Evolutionary conservation across 2,329 filamentous ascomycete genomes (phyloP).

Genomic region (Thielaviopsis punctulata): DNA sequence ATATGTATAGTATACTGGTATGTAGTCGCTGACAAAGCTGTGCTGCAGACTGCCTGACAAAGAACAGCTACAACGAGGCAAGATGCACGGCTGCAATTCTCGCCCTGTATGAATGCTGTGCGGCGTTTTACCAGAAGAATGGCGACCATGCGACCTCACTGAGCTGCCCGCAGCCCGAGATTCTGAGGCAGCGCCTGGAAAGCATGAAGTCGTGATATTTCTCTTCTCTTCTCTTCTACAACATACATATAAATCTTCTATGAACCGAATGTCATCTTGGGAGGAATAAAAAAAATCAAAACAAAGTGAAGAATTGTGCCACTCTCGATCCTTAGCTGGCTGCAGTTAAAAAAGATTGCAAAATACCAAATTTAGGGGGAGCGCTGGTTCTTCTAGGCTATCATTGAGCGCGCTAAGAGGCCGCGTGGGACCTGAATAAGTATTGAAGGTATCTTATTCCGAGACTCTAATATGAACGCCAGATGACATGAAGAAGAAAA

Average conservation of each 20-base stretch:
- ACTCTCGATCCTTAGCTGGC: conserved; percentile 18
- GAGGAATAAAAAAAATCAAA: background rate
- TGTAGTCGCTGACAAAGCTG: conserved; percentile 58
- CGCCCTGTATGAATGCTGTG: conserved; percentile 85
- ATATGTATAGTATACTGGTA: too few relatives aligned
- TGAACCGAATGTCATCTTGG: background rate
- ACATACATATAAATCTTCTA: background rate
- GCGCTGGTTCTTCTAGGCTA: conserved; percentile 68
- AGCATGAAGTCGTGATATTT: background rate
- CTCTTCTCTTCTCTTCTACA: too few relatives aligned
- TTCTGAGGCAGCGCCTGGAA: conserved; percentile 37
- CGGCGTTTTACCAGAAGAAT: conserved; percentile 65
- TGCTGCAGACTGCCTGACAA: conserved; percentile 75
- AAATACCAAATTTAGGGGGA: conserved; percentile 54
- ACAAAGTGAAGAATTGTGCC: conserved; percentile 12
- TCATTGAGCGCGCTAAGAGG: conserved; percentile 94
- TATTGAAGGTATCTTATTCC: conserved; percentile 71
- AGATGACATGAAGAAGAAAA: conserved; percentile 52
- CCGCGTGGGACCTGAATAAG: conserved; percentile 74
- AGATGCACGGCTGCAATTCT: conserved; percentile 66
- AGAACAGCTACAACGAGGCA: conserved; percentile 69
- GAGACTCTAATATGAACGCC: conserved; percentile 99
- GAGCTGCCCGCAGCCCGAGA: conserved; percentile 69
- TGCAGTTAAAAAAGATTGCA: conserved; percentile 27
- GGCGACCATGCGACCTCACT: conserved; percentile 61